Evolutionary conservation across 2,329 filamentous ascomycete species (phyloP).

Genomic region (Plectosphaerella plurivora): DNA sequence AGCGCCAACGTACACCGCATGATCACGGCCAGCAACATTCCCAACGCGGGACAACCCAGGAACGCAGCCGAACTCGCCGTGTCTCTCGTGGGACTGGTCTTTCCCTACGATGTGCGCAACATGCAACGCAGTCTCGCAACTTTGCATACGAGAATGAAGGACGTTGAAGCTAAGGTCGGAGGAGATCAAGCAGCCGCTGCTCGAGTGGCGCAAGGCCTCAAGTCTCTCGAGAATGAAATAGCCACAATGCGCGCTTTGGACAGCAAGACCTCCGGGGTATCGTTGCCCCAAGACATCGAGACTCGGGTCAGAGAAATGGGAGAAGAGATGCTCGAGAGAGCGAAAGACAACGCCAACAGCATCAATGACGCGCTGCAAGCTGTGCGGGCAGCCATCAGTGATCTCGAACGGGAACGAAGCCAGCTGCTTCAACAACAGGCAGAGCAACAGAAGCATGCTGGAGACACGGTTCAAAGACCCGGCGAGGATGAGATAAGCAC

Average conservation of each 20-base stretch:
- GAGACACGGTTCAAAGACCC: neutral
- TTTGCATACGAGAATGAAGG: neutral
- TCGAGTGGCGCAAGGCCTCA: neutral
- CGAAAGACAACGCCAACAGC: neutral
- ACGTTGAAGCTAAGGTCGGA: neutral
- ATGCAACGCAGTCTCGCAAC: neutral
- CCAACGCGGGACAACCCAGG: neutral
- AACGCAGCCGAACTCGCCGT: slow-evolving; percentile 1
- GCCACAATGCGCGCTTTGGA: neutral
- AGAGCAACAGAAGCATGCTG: neutral
- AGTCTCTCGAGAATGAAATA: neutral
- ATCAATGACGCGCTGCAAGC: neutral
- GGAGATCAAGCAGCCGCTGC: neutral
- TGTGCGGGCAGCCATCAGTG: neutral
- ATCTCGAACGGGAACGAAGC: neutral
- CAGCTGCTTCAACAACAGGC: neutral
- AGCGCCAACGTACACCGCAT: neutral
- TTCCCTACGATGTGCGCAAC: slow-evolving; percentile 1
- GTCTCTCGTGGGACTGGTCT: neutral
- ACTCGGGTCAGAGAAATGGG: neutral
- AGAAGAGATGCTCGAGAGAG: neutral
- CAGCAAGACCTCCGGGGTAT: neutral
- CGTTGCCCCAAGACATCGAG: neutral
- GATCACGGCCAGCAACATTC: neutral
- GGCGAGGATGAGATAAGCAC: neutral